Evolutionary conservation across 2,329 filamentous ascomycete genomes (phyloP), one percentile per base, ranked within the genome.

Genomic region (Clarireedia monteithiana): DNA sequence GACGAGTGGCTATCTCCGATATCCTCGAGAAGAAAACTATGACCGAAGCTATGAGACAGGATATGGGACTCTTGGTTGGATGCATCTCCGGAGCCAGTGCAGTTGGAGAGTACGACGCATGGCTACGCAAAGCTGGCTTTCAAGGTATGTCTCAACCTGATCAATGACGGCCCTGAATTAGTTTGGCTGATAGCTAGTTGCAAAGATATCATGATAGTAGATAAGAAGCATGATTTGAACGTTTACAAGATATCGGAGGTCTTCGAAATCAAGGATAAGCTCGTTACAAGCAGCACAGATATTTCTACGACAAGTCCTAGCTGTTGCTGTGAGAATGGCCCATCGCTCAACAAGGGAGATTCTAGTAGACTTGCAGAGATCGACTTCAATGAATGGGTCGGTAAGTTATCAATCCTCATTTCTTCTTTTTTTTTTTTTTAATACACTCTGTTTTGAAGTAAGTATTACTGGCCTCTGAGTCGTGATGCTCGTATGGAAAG

Each of bases 71-170:
- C 5, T 82, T 84, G 64, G 77, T 83, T 2, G 82, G 82, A 0
- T 86, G 83, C 58, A 73, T 85, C 27, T 73, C 79, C 1, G 81
- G 83, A 0, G 80, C 82, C 0, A 82, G 79, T 58, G 65, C 70
- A 55, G 72, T 80, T 0, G 60, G 36, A 1, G 73, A 78, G 52
- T 85, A 85, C 67, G 72, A 81, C 54, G 38, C 48, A 6, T 84
- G 75, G 65, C 65, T 86, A 30, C 61, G 60, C 9, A 63, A 74
- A 12, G 78, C 76, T 0, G 81, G 80, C 0, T 83, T 83, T 59
- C 42, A 64, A 55, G 72, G 78, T 77, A 23, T 4, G 9, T 10
- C 10, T 20, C 17, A 24, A 10, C 23, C 23, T 17, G 17, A 2
- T 5, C 17, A 12, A 10, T 5, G 23, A 17, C 23, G 17, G 17